These are phyloP conservation scores for Miscanthus sacchariflorus DNA, from an alignment of 202 grass and related monocot species.

Conservation along the genomic window DNA sequence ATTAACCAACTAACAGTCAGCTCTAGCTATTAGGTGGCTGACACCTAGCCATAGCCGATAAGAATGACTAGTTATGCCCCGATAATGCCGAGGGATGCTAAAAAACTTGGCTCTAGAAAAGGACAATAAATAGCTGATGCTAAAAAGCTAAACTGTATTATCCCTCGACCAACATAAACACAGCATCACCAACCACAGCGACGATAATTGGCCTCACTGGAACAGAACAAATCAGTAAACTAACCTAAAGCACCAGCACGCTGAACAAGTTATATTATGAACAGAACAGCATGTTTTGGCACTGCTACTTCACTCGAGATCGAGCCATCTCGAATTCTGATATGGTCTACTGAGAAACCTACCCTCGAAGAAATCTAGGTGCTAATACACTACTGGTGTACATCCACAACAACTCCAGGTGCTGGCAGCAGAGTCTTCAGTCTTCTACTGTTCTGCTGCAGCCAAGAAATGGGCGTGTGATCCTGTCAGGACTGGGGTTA, in stretches of 20 bases:
- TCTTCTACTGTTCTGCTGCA: slow-evolving; percentile 1
- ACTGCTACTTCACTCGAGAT: slow-evolving; percentile 2
- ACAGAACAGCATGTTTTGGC: slow-evolving; percentile 43
- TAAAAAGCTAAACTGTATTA: background rate
- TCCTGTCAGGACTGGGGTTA: background rate
- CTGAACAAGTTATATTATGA: slow-evolving; percentile 28
- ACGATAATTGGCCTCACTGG: slow-evolving; percentile 26
- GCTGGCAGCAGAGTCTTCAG: background rate
- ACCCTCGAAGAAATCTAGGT: background rate
- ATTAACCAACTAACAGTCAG: too few species aligned
- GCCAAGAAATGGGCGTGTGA: slow-evolving; percentile 22
- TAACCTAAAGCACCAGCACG: slow-evolving; percentile 30
- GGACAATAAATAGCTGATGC: too few species aligned
- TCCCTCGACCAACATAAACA: slow-evolving; percentile 31
- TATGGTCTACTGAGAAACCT: background rate
- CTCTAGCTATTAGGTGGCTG: too few species aligned
- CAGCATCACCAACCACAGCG: background rate
- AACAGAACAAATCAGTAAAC: slow-evolving; percentile 16
- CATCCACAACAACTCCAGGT: slow-evolving; percentile 21
- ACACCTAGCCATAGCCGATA: too few species aligned
- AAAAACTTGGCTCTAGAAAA: too few species aligned
- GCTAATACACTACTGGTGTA: background rate
- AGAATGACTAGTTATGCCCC: too few species aligned
- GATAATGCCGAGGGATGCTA: too few species aligned
- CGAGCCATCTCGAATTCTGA: background rate